These are phyloP conservation scores for Liquidambar formosana DNA, from an alignment of 164 flowering plant species.

Conservation along the genomic window DNA sequence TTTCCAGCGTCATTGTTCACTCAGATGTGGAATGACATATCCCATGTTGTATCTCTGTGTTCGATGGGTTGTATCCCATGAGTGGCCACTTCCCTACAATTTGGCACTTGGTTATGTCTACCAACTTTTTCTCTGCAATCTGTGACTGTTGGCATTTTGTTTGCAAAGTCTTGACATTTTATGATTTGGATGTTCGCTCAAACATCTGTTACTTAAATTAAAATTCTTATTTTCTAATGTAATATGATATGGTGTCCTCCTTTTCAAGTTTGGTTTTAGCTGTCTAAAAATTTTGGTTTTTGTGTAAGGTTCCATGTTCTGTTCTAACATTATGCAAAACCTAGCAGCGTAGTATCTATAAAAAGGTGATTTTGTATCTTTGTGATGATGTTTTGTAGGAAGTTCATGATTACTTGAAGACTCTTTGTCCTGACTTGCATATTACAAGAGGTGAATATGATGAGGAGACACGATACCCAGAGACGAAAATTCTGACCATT, in stretches of 20 bases:
- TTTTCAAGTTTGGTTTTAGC: not conserved
- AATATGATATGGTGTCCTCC: not conserved
- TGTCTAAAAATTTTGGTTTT: not conserved
- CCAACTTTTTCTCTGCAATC: not conserved
- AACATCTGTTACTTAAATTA: not conserved
- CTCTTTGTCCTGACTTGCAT: conserved; percentile 88
- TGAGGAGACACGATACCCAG: conserved; percentile 81
- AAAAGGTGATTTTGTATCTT: not conserved
- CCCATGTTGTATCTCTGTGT: no score
- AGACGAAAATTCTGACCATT: conserved; percentile 87
- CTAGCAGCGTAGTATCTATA: not conserved
- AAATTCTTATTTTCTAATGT: not conserved
- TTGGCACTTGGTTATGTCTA: no score
- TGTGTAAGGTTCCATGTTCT: not conserved
- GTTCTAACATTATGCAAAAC: no score
- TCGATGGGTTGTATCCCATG: no score
- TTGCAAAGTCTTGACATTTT: not conserved
- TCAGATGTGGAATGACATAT: no score
- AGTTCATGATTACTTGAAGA: conserved; percentile 91
- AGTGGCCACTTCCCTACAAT: no score
- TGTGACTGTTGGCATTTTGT: not conserved
- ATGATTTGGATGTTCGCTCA: not conserved
- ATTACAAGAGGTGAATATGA: conserved; percentile 90
- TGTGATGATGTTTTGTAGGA: conserved; percentile 48
- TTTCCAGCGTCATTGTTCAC: no score